phyloP scores from a whole-genome alignment of 345 rosid genomes.

The Erysimum cheiranthoides region DNA sequence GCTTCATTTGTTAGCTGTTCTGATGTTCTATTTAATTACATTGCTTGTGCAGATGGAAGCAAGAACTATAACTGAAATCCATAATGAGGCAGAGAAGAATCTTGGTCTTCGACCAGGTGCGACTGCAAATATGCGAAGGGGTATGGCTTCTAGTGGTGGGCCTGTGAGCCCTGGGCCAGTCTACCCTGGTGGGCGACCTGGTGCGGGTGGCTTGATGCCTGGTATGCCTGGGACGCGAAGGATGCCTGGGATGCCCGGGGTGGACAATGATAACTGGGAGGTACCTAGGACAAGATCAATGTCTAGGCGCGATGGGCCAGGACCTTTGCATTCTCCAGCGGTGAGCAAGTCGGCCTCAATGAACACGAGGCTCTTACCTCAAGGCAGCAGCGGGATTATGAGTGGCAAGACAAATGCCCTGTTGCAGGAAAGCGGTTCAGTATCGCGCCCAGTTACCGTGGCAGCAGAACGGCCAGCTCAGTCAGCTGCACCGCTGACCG shows the following conservation, averaged over 20 bases:
- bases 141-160: too few relatives aligned
- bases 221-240: constrained; percentile 94
- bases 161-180: constrained; percentile 61
- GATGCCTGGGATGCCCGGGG: constrained; percentile 97
- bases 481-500: constrained; percentile 30
- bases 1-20: neutral
- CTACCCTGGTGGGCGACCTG: constrained; percentile 77
- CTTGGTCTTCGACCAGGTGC: constrained; percentile 93
- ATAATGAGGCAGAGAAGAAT: constrained; percentile 89
- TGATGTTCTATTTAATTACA: constrained; percentile 8
- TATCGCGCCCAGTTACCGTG: constrained; percentile 28
- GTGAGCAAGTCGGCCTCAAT: constrained; percentile 58
- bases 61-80: constrained; percentile 86
- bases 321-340: constrained; percentile 54
- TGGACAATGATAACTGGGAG: constrained; percentile 87
- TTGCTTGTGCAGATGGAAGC: constrained; percentile 73
- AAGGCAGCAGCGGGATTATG: constrained; percentile 70
- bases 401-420: constrained; percentile 80
- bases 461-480: constrained; percentile 47
- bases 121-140: constrained; percentile 73
- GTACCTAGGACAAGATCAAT: constrained; percentile 61
- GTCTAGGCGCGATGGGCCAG: constrained; percentile 77
- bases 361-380: constrained; percentile 75
- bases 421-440: constrained; percentile 60
- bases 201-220: constrained; percentile 97